These are phyloP conservation scores for Saturnispora dispora DNA, from an alignment of 805 yeast genomes.

Conservation along the genomic window DNA sequence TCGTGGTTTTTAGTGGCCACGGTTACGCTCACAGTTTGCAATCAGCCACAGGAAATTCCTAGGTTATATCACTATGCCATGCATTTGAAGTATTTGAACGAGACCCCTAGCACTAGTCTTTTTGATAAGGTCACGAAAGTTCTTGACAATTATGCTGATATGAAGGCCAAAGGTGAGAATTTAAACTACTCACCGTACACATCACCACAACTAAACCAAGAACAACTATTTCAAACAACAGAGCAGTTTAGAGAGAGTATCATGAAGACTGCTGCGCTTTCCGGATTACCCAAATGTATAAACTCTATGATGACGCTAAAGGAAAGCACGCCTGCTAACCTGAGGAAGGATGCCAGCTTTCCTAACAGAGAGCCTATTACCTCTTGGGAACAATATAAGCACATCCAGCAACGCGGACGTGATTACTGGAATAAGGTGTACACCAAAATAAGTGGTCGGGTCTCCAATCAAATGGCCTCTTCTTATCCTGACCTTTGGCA, in stretches of 20 bases:
- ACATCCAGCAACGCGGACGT: constrained; percentile 38
- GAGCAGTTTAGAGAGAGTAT: constrained; percentile 65
- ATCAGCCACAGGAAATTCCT: constrained; percentile 75
- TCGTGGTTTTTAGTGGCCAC: constrained; percentile 77
- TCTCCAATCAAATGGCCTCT: constrained; percentile 52
- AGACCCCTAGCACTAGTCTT: constrained; percentile 13
- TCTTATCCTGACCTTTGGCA: constrained; percentile 85
- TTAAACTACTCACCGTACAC: constrained; percentile 14
- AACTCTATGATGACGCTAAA: constrained; percentile 62
- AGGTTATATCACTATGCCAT: constrained; percentile 62
- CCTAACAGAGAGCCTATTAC: constrained; percentile 15
- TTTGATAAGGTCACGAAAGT: constrained; percentile 11
- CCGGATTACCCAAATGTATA: constrained; percentile 80
- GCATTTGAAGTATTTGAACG: constrained; percentile 17
- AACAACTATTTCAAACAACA: constrained; percentile 20
- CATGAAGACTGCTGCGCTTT: constrained; percentile 67
- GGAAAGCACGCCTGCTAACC: constrained; percentile 48
- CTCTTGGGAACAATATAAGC: constrained; percentile 12
- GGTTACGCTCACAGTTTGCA: constrained; percentile 72
- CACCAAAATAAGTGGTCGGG: constrained; percentile 62
- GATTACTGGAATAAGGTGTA: constrained; percentile 68
- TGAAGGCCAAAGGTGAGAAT: constrained; percentile 15
- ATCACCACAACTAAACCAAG: not conserved
- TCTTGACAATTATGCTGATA: constrained; percentile 22
- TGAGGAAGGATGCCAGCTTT: constrained; percentile 25